A percentile compares a stretch with the other conserved stretches of the same genome.
Conservation (phyloP, 75 land plant species). For the Ceratopteris richardii region DNA sequence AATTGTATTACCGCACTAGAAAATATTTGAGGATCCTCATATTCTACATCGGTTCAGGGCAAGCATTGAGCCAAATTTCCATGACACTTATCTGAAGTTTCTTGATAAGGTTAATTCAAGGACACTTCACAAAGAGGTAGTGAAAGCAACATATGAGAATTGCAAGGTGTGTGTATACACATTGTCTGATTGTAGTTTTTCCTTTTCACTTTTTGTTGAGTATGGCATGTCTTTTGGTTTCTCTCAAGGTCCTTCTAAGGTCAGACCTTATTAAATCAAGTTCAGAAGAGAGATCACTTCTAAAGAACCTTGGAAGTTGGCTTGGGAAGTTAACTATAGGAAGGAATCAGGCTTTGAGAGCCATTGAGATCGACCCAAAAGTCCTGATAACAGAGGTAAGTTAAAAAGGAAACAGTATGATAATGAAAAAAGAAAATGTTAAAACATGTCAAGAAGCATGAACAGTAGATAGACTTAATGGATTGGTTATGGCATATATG, state of each 20-base stretch:
- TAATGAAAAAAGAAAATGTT: no score
- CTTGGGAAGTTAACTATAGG: slow-evolving; percentile 98
- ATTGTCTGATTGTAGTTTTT: no score
- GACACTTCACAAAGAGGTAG: slow-evolving; percentile 63
- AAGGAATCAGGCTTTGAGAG: slow-evolving; percentile 76
- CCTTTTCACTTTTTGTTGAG: no score
- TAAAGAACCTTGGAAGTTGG: slow-evolving; percentile 98
- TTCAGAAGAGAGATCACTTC: slow-evolving; percentile 92
- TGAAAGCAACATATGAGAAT: slow-evolving; percentile 92
- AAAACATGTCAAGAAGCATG: no score
- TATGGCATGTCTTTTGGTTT: no score
- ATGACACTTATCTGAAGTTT: slow-evolving; percentile 90
- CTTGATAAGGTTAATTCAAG: slow-evolving; percentile 79
- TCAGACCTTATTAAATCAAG: slow-evolving; percentile 97
- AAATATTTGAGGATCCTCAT: no score
- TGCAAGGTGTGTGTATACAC: slow-evolving; percentile 57
- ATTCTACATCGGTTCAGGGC: no score
- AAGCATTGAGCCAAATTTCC: slow-evolving; percentile 96
- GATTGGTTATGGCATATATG: background rate
- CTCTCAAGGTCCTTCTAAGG: slow-evolving; percentile 67
- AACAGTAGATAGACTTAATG: no score
- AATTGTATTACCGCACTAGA: no score
- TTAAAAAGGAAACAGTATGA: no score
- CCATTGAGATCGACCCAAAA: slow-evolving; percentile 92
- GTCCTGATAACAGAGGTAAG: slow-evolving; percentile 72